Percentiles rank a stretch among this genome's conserved stretches.
phyloP scores from a whole-genome alignment of 805 yeast genomes.

The Metschnikowia anglica region DNA sequence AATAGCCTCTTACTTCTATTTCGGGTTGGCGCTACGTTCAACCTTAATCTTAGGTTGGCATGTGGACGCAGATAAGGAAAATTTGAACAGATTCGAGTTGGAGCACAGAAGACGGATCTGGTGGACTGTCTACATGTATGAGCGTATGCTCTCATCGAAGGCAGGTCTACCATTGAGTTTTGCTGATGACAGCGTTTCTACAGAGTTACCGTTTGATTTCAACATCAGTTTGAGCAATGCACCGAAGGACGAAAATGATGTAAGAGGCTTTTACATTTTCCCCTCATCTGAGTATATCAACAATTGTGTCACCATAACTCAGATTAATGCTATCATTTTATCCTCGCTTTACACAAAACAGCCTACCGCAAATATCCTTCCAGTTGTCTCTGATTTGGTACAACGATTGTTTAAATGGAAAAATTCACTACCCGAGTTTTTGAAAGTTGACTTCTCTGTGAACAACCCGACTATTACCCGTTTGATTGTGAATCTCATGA shows the following conservation, averaged over 20 bases:
- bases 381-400: slow-evolving; percentile 68
- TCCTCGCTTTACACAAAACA: slow-evolving; percentile 71
- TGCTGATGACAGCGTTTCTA: slow-evolving; percentile 78
- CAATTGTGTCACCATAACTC: slow-evolving; percentile 75
- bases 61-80: slow-evolving; percentile 74
- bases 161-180: slow-evolving; percentile 79
- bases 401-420: slow-evolving; percentile 69
- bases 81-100: slow-evolving; percentile 49
- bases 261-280: slow-evolving; percentile 63
- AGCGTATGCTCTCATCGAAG: slow-evolving; percentile 76
- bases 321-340: slow-evolving; percentile 71
- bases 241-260: slow-evolving; percentile 47
- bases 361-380: slow-evolving; percentile 72
- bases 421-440: slow-evolving; percentile 58
- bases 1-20: slow-evolving; percentile 75
- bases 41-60: slow-evolving; percentile 76
- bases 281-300: slow-evolving; percentile 77
- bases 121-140: slow-evolving; percentile 53
- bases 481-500: slow-evolving; percentile 69
- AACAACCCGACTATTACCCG: slow-evolving; percentile 60
- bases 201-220: slow-evolving; percentile 72
- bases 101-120: slow-evolving; percentile 51
- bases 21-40: slow-evolving; percentile 72
- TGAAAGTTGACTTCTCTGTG: slow-evolving; percentile 59
- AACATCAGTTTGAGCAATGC: slow-evolving; percentile 50